Evolutionary conservation across 176 grass and related monocot species (phyloP).

Genomic region (Musa schizocarpa): DNA sequence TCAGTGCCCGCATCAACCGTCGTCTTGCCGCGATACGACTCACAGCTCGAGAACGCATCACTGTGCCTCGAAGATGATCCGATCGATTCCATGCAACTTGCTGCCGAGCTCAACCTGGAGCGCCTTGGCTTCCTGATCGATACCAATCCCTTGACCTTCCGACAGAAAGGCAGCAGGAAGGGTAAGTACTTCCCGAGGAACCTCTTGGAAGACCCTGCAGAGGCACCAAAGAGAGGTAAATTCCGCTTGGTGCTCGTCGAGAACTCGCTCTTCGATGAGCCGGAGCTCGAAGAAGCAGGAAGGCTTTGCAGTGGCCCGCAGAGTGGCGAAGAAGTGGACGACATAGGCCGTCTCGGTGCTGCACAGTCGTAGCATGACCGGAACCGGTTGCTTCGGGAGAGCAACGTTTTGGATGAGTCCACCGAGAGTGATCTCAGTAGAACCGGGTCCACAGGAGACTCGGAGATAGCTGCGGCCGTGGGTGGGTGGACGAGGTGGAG

Average conservation of each 20-base stretch:
- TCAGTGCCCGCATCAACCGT: neutral
- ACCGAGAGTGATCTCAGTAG: slow-evolving; percentile 10
- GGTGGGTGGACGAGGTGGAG: neutral
- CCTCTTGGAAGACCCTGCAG: slow-evolving; percentile 12
- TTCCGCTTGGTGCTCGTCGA: neutral
- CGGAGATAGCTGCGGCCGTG: neutral
- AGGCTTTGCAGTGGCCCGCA: neutral
- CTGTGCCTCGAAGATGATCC: neutral
- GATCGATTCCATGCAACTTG: neutral
- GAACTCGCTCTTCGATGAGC: neutral
- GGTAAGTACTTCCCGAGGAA: slow-evolving; percentile 19
- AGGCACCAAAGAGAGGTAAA: slow-evolving; percentile 13
- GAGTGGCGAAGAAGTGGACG: slow-evolving; percentile 6
- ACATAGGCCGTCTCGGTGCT: neutral
- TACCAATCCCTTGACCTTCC: slow-evolving; percentile 7
- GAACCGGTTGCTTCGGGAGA: slow-evolving; percentile 20
- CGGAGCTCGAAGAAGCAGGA: neutral
- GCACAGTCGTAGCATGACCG: neutral
- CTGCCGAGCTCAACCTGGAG: neutral
- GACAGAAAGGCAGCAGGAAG: slow-evolving; percentile 25
- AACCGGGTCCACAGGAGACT: neutral
- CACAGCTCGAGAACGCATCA: neutral
- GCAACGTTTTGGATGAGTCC: slow-evolving; percentile 21
- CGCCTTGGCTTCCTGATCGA: neutral
- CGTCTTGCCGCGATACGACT: neutral